phyloP scores from a whole-genome alignment of 2,329 filamentous ascomycete species.

The Monosporascus ibericus region DNA sequence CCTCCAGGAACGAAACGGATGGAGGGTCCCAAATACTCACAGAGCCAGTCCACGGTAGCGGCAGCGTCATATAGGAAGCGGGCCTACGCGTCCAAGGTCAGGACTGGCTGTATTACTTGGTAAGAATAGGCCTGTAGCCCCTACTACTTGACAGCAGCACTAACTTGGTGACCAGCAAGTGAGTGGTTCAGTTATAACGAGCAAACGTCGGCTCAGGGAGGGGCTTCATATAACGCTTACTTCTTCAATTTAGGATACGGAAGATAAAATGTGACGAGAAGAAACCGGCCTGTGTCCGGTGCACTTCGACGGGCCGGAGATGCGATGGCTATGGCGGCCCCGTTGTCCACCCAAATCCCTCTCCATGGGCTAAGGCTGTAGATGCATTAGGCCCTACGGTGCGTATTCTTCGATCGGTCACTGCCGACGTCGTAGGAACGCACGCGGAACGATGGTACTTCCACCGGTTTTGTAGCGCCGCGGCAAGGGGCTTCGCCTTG shows the following conservation, averaged over 20 bases:
- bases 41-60: too few species aligned
- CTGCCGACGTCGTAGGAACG: conserved; percentile 30
- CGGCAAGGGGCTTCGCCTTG: conserved; percentile 22
- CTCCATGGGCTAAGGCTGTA: conserved; percentile 18
- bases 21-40: too few species aligned
- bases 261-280: conserved; percentile 31
- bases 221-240: not conserved
- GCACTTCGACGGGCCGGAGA: conserved; percentile 27
- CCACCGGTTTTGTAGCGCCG: conserved; percentile 27
- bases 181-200: conserved; percentile 4
- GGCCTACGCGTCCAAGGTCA: conserved; percentile 32
- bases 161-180: conserved; percentile 5
- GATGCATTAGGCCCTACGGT: conserved; percentile 19
- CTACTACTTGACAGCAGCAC: conserved; percentile 1
- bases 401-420: conserved; percentile 26
- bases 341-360: conserved; percentile 1
- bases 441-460: conserved; percentile 29
- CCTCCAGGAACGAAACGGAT: too few species aligned
- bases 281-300: conserved; percentile 28
- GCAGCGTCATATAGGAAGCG: conserved; percentile 15
- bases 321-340: conserved; percentile 30
- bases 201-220: conserved; percentile 17
- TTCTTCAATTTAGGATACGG: conserved; percentile 22
- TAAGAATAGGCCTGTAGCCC: conserved; percentile 13
- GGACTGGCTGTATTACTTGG: conserved; percentile 35